Percentiles rank a stretch among this genome's conserved stretches.
phyloP scores from a whole-genome alignment of 306 rosid species.

The Pueraria montana region DNA sequence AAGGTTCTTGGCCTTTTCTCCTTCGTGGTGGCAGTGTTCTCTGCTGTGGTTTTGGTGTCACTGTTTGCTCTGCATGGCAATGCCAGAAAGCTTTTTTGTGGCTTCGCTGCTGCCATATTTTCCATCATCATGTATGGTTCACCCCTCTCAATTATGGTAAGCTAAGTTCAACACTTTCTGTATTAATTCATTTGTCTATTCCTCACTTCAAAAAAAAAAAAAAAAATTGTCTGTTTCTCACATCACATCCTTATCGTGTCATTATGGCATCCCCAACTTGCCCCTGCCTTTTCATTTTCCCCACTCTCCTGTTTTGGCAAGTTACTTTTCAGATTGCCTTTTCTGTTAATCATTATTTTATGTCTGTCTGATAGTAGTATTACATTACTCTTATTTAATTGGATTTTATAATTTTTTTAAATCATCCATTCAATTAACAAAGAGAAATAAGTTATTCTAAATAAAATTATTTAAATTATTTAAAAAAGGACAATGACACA shows the following conservation, averaged over 20 bases:
- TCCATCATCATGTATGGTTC: constrained; percentile 93
- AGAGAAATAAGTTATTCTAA: neutral
- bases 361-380: neutral
- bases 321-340: neutral
- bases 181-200: neutral
- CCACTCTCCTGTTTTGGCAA: neutral
- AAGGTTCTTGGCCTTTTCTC: constrained; percentile 66
- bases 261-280: neutral
- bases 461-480: neutral
- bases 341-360: neutral
- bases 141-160: constrained; percentile 89
- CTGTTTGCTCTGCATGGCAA: constrained; percentile 65
- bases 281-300: neutral
- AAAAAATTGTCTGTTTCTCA: too few species aligned
- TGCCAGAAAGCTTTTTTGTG: constrained; percentile 72
- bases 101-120: constrained; percentile 71
- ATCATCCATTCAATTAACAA: neutral
- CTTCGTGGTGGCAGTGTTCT: constrained; percentile 54
- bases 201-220: too few species aligned
- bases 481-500: neutral
- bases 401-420: neutral
- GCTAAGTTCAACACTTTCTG: neutral
- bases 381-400: neutral
- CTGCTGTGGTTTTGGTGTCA: constrained; percentile 71
- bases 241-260: neutral